Percentiles rank a stretch among this genome's conserved stretches.
These are phyloP conservation scores for Ogataea paraovalis DNA, from an alignment of 805 yeast species.

Conservation along the genomic window DNA sequence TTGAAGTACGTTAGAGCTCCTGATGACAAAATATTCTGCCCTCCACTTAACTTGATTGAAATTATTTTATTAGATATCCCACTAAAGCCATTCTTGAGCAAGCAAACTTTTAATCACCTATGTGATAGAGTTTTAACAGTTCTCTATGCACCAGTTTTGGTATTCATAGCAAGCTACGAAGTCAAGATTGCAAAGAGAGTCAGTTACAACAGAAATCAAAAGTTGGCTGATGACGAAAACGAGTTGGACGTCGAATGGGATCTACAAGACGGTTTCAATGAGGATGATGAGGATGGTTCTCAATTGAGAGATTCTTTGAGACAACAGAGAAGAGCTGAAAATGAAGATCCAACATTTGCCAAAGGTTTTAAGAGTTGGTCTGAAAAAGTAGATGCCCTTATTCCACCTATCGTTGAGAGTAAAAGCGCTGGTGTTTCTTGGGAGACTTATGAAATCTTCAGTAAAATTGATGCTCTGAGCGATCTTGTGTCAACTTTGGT, in stretches of 20 bases:
- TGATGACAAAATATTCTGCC: constrained; percentile 77
- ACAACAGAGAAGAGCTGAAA: constrained; percentile 60
- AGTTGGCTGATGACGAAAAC: constrained; percentile 73
- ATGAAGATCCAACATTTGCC: constrained; percentile 64
- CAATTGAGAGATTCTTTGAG: constrained; percentile 37
- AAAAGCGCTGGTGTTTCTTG: constrained; percentile 53
- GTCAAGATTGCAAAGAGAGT: constrained; percentile 64
- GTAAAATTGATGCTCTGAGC: constrained; percentile 46
- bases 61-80: constrained; percentile 45
- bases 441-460: constrained; percentile 56
- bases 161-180: constrained; percentile 61
- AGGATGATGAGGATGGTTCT: constrained; percentile 28
- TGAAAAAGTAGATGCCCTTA: constrained; percentile 41
- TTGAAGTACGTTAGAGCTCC: constrained; percentile 84
- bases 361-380: constrained; percentile 49
- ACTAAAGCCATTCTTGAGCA: constrained; percentile 34
- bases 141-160: constrained; percentile 64
- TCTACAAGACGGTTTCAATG: constrained; percentile 67
- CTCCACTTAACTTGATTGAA: constrained; percentile 80
- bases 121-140: constrained; percentile 58
- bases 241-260: constrained; percentile 80
- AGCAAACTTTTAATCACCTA: constrained; percentile 32
- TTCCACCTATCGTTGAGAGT: constrained; percentile 60
- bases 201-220: constrained; percentile 60
- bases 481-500: constrained; percentile 37